Evolutionary conservation across 768 basidiomycete genomes (phyloP).

Genomic region (Tylopilus plumbeoviolaceoides): DNA sequence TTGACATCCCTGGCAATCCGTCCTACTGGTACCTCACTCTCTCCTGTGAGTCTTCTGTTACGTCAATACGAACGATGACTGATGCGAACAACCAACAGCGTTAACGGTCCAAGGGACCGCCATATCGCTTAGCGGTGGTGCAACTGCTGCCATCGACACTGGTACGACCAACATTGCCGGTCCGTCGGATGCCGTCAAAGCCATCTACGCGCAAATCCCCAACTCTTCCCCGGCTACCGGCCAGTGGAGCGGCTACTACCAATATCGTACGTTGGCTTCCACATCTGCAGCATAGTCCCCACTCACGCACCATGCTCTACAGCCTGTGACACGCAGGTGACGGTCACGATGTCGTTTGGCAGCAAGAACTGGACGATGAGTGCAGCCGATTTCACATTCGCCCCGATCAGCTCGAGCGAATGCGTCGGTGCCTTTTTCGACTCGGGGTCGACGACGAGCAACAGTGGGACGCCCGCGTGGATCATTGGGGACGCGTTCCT

Average conservation of each 20-base stretch:
- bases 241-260: conserved; percentile 44
- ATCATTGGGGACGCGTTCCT: conserved; percentile 53
- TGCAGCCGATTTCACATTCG: conserved; percentile 44
- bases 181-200: conserved; percentile 36
- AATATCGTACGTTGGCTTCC: conserved; percentile 32
- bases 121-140: conserved; percentile 19
- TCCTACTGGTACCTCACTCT: conserved; percentile 50
- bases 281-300: no score
- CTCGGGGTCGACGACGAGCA: conserved; percentile 21
- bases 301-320: background rate
- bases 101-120: conserved; percentile 35
- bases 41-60: conserved; percentile 20
- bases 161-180: conserved; percentile 60
- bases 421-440: conserved; percentile 57
- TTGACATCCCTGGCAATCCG: conserved; percentile 36
- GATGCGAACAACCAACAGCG: conserved; percentile 18
- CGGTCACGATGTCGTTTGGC: conserved; percentile 42
- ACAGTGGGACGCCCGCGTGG: conserved; percentile 38
- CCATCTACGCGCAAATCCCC: conserved; percentile 46
- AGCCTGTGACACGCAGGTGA: conserved; percentile 37
- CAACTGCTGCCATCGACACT: conserved; percentile 52
- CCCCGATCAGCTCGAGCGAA: conserved; percentile 32
- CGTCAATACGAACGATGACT: background rate
- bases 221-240: conserved; percentile 35
- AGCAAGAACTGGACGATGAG: conserved; percentile 44